Evolutionary conservation across 306 rosid genomes (phyloP), one percentile per base, ranked within the genome.

Genomic region (Pterocarpus santalinus): DNA sequence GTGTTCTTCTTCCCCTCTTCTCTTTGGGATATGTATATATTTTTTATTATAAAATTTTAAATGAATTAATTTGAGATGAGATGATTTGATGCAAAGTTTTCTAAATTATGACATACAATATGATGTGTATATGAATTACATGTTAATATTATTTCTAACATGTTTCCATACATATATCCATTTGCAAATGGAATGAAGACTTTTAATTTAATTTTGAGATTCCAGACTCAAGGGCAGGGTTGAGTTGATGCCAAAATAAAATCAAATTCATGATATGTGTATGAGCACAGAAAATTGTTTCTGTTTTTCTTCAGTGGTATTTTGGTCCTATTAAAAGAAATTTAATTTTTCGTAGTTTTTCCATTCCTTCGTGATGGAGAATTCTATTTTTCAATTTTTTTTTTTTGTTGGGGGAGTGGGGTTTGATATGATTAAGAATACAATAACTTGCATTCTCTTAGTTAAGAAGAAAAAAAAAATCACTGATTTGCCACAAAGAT

Each of bases 241-340:
- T 57, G 39, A 73, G 56, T 44, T 35, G 3, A 30, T 70, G 64
- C 22, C 13, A 73, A 41, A n/a, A 44, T 79, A 32, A 60, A 46
- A 66, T 65, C 4, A 66, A 8, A 56, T 44, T 0, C 55, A 49
- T 30, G 13, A 5, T 39, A 63, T 33, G 38, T 68, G 28, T 39
- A 14, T 49, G 32, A 22, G 7, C 56, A 63, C 55, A 57, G 30
- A 53, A 41, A 51, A 10, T 11, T 36, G 14, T 7, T 16, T 35
- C 5, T 75, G 35, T 60, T 55, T 66, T 14, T 33, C 32, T 12
- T 47, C 46, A 75, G 1, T 33, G 46, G n/a, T 80, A 11, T 64
- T 49, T 38, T 80, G 32, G 28, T 22, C 30, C 28, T 55, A 55
- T 71, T 5, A 60, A 3, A 33, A n/a, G 16, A 34, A 12, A 43